These are phyloP conservation scores for Carpinus fangiana DNA, from an alignment of 306 rosid species.

Conservation along the genomic window DNA sequence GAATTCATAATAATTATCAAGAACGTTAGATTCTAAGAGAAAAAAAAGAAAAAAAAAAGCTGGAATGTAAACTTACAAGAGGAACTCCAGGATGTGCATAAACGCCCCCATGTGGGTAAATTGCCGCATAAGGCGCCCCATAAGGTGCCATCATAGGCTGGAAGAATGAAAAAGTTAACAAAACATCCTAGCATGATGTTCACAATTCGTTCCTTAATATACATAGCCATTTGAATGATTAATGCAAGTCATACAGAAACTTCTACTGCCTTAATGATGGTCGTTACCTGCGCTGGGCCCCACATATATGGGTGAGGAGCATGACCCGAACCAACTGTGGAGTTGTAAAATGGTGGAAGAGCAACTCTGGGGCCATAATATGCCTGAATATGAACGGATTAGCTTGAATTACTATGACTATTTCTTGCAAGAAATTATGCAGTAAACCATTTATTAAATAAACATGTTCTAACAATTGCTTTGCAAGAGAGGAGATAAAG, in stretches of 20 bases:
- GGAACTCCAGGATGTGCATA: conserved; percentile 76
- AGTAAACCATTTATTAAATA: background rate
- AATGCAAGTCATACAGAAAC: conserved; percentile 16
- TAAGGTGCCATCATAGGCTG: conserved; percentile 92
- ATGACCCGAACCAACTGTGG: conserved; percentile 74
- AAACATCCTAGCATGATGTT: conserved; percentile 17
- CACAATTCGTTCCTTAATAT: conserved; percentile 16
- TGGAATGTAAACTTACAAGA: conserved; percentile 54
- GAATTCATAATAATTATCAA: background rate
- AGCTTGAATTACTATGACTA: conserved; percentile 25
- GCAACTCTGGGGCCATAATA: conserved; percentile 90
- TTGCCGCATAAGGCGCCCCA: conserved; percentile 84
- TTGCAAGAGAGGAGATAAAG: conserved; percentile 10
- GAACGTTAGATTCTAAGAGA: background rate
- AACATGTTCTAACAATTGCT: conserved; percentile 3
- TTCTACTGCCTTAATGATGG: conserved; percentile 14
- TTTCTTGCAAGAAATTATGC: conserved; percentile 11
- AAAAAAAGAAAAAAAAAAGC: conserved; percentile 13
- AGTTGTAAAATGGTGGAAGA: conserved; percentile 77
- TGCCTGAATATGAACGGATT: conserved; percentile 49
- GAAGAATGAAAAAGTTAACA: conserved; percentile 34
- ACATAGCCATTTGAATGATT: background rate
- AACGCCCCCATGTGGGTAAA: conserved; percentile 81
- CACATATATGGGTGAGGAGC: conserved; percentile 94
- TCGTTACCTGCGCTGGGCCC: conserved; percentile 90